These are phyloP conservation scores for Vachellia collinsii DNA, from an alignment of 306 rosid genomes.

Conservation along the genomic window DNA sequence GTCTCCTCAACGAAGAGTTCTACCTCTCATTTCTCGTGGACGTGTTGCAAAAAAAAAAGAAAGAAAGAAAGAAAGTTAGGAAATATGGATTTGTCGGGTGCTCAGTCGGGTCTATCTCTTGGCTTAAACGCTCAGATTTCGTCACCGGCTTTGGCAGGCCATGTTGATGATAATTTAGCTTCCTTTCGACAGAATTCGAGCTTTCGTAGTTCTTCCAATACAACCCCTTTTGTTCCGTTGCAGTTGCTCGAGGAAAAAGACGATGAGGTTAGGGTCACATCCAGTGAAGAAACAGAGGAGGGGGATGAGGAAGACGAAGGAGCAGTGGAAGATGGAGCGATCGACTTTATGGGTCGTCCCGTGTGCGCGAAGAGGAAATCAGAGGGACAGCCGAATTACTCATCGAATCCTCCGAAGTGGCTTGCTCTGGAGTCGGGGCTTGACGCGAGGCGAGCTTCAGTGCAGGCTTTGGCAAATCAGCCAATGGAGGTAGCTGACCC, in stretches of 20 bases:
- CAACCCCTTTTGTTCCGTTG: conserved; percentile 33
- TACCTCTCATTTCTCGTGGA: neutral
- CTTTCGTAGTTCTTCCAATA: conserved; percentile 39
- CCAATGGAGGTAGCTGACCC: conserved; percentile 61
- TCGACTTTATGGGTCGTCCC: conserved; percentile 61
- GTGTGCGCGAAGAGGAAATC: conserved; percentile 34
- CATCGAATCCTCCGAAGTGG: conserved; percentile 26
- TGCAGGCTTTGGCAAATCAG: conserved; percentile 60
- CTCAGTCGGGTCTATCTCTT: conserved; percentile 63
- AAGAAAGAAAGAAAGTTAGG: too few relatives aligned
- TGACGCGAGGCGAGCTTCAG: conserved; percentile 47
- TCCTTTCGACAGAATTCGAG: conserved; percentile 39
- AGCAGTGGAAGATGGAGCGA: conserved; percentile 52
- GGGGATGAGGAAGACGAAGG: neutral
- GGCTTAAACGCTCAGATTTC: conserved; percentile 54
- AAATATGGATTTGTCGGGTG: conserved; percentile 48
- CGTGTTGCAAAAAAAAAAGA: neutral
- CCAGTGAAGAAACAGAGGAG: conserved; percentile 37
- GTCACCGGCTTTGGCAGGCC: conserved; percentile 28
- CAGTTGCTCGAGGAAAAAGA: conserved; percentile 47
- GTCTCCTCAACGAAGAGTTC: neutral
- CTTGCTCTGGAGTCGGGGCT: conserved; percentile 37
- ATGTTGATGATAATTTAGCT: conserved; percentile 39
- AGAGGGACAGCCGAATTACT: neutral
- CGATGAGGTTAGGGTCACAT: conserved; percentile 40